These are phyloP conservation scores for Stephanocyclus meneghinianus DNA, from an alignment of 352 stramenopile genomes.

Conservation along the genomic window DNA sequence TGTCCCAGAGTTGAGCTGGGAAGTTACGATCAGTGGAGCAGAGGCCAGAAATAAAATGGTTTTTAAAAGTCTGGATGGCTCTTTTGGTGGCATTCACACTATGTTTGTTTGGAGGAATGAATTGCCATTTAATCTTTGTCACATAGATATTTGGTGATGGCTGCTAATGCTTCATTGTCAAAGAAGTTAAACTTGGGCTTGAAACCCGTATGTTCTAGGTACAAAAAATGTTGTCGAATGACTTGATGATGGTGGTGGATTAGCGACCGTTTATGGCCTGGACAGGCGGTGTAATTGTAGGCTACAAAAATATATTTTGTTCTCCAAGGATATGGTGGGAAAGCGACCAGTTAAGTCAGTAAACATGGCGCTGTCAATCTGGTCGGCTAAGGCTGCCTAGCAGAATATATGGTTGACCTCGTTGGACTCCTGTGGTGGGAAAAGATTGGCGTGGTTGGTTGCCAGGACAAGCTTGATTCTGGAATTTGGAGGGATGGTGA, in stretches of 20 bases:
- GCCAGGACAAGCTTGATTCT: too few relatives aligned
- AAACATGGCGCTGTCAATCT: slow-evolving; percentile 7
- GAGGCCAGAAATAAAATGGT: slow-evolving; percentile 40
- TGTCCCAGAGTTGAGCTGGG: slow-evolving; percentile 11
- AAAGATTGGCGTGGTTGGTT: too few relatives aligned
- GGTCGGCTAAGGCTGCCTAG: neutral
- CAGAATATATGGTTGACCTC: too few relatives aligned
- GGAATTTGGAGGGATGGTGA: too few relatives aligned
- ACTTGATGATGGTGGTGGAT: neutral
- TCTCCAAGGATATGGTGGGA: slow-evolving; percentile 8
- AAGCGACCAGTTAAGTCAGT: slow-evolving; percentile 21
- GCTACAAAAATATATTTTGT: slow-evolving; percentile 9
- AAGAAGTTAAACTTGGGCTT: slow-evolving; percentile 28
- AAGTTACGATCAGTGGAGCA: slow-evolving; percentile 21
- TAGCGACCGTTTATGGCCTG: neutral
- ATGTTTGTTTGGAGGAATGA: neutral
- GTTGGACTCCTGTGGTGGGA: too few relatives aligned
- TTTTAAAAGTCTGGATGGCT: slow-evolving; percentile 58
- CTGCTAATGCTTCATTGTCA: slow-evolving; percentile 16
- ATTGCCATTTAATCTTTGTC: neutral
- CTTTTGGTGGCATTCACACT: slow-evolving; percentile 29
- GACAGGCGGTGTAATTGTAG: slow-evolving; percentile 25
- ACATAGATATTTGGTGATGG: slow-evolving; percentile 4
- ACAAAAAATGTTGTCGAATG: slow-evolving; percentile 19
- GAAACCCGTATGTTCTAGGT: slow-evolving; percentile 11